phyloP scores from a whole-genome alignment of 2,329 filamentous ascomycete species.

The Penicillium sp. region DNA sequence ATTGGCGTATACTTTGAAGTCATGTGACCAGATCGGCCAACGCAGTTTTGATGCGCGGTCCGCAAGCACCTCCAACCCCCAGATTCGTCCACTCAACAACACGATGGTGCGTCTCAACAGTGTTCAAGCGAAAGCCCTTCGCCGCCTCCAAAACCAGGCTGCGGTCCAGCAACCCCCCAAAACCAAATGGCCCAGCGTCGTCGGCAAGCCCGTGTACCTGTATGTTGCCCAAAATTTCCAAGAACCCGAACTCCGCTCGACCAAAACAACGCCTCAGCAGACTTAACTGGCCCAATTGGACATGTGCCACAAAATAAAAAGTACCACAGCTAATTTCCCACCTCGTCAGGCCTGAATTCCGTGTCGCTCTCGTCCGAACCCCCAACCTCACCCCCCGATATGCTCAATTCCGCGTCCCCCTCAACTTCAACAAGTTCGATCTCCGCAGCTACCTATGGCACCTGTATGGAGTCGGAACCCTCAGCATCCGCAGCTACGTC shows the following conservation, averaged over 20 bases:
- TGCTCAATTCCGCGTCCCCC: constrained; percentile 85
- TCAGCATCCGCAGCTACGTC: constrained; percentile 75
- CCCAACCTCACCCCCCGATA: constrained; percentile 71
- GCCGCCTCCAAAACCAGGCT: constrained; percentile 4
- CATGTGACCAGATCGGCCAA: constrained; percentile 4
- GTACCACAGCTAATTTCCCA: background rate
- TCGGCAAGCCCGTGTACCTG: constrained; percentile 55
- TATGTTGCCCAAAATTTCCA: constrained; percentile 38
- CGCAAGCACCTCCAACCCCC: constrained; percentile 1
- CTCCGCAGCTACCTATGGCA: constrained; percentile 91
- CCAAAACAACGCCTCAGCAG: background rate
- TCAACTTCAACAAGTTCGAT: constrained; percentile 94
- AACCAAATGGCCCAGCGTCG: constrained; percentile 18
- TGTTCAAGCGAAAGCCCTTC: background rate
- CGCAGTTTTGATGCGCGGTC: constrained; percentile 8
- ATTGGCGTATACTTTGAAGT: background rate
- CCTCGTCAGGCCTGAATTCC: constrained; percentile 69
- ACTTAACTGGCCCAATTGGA: background rate
- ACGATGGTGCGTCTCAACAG: constrained; percentile 9
- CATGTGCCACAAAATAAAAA: background rate
- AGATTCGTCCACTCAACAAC: constrained; percentile 9
- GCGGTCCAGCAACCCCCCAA: background rate
- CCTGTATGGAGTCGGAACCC: constrained; percentile 72
- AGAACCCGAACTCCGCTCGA: background rate
- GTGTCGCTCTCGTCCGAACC: constrained; percentile 73